Conservation (phyloP, 192 early-diverging fungal species). For the Coemansia sp. region DNA sequence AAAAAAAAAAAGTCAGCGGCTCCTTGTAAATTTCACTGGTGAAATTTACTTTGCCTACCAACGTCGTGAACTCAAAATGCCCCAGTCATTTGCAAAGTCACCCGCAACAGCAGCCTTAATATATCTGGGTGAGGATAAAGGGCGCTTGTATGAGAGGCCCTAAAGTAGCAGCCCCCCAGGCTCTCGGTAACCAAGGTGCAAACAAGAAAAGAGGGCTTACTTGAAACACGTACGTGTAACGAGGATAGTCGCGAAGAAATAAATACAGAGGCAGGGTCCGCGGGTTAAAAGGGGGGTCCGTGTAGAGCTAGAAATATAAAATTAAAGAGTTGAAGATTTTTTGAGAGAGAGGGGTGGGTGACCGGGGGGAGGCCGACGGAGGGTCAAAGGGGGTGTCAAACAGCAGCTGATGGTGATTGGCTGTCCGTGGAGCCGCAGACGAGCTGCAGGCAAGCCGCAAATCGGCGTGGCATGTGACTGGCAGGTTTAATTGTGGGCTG, state of each 20-base stretch:
- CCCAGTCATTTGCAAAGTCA: too few relatives aligned
- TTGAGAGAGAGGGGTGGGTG: neutral
- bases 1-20: too few relatives aligned
- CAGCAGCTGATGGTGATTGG: neutral
- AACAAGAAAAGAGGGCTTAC: neutral
- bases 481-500: too few relatives aligned
- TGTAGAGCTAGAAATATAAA: neutral
- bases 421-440: neutral
- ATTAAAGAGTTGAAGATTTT: neutral
- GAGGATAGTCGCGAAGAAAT: neutral
- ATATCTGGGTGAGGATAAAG: too few relatives aligned
- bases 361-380: neutral
- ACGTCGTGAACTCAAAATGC: too few relatives aligned
- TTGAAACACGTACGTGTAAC: neutral
- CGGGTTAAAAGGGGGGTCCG: slow-evolving; percentile 1
- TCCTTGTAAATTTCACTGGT: neutral
- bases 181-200: neutral
- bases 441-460: neutral
- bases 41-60: neutral
- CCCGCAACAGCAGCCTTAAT: too few relatives aligned
- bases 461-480: neutral
- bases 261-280: slow-evolving; percentile 9
- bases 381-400: neutral
- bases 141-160: neutral
- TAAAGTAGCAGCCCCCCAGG: neutral